A percentile compares a stretch with the other conserved stretches of the same genome.
Conservation (phyloP, 805 yeast genomes). For the Yamadazyma takamatsuzukensis region DNA sequence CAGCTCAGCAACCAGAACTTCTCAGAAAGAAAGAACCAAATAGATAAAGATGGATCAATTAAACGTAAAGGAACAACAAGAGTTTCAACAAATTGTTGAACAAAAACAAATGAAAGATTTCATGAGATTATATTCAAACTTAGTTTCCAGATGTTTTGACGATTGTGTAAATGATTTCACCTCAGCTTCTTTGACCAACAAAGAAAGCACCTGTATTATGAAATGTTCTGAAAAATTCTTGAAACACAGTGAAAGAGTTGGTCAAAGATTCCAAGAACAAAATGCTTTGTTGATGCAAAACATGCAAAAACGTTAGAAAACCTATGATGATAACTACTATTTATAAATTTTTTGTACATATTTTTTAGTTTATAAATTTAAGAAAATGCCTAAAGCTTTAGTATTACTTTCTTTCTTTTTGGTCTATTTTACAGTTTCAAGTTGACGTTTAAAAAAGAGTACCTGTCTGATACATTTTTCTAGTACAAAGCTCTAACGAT, state of each 20-base stretch:
- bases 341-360: no score
- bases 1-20: conserved; percentile 2
- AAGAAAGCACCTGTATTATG: conserved; percentile 81
- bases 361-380: no score
- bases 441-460: no score
- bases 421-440: no score
- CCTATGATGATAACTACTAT: no score
- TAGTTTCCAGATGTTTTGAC: conserved; percentile 94
- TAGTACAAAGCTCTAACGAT: no score
- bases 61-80: conserved; percentile 94
- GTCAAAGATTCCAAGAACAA: conserved; percentile 98
- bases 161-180: conserved; percentile 99
- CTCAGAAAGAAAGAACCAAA: conserved; percentile 1
- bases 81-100: conserved; percentile 91
- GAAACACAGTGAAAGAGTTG: conserved; percentile 97
- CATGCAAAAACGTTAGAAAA: conserved; percentile 33
- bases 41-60: conserved; percentile 76
- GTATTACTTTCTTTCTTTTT: no score
- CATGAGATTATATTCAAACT: conserved; percentile 92
- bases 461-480: no score
- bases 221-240: conserved; percentile 96
- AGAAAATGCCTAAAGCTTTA: no score
- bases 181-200: conserved; percentile 76
- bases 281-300: conserved; percentile 78
- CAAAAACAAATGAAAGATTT: conserved; percentile 98